Base-by-base conservation (phyloP, 768 basidiomycete species). In the Clitopilus hobsonii region DNA sequence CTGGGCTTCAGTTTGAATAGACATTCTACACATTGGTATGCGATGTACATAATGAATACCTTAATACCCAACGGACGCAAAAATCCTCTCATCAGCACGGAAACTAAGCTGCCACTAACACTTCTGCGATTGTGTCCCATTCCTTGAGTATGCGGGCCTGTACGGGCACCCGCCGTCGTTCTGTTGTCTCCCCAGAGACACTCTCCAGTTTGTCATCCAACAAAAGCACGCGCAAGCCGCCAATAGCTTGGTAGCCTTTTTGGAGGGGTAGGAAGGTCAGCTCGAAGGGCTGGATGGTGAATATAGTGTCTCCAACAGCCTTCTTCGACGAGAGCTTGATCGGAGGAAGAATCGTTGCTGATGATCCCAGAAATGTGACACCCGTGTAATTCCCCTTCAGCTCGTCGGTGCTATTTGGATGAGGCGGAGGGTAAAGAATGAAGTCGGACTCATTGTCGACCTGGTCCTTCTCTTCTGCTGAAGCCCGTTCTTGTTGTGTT, bases 141-240 rank as follows among this genome's bases (percentile, higher is more conserved):
- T 90, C 88, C 62, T 82, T 86, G 64, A 91, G 65, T 26, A 71
- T 76, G 53, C 74, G 74, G n/a, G 73, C 74, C 54, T 73, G 74
- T 52, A 57, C 71, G 25, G 61, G 52, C 55, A 67, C 63, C 49
- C 57, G 51, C 54, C 56, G 63, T 26, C 59, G 45, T 20, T 62
- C 51, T 10, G 60, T 55, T 58, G 27, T 64, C 63, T 29, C 55
- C 63, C 6, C 66, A 65, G 18, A 55, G 60, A 10, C 63, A 65
- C 14, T 67, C 72, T 14, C 77, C 74, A 20, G 59, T 51, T 73
- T 71, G 62, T 91, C 88, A 28, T 79, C 79, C 0, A 88, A 58
- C 24, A 91, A 69, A 24, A 93, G 60, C 25, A 89, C 72, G n/a
- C 89, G 79, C 55, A 93, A 64, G 1, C 91, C 90, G 16, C 91